Base-by-base conservation (phyloP, 495 filamentous ascomycete genomes). In the Penicillium nucicola region DNA sequence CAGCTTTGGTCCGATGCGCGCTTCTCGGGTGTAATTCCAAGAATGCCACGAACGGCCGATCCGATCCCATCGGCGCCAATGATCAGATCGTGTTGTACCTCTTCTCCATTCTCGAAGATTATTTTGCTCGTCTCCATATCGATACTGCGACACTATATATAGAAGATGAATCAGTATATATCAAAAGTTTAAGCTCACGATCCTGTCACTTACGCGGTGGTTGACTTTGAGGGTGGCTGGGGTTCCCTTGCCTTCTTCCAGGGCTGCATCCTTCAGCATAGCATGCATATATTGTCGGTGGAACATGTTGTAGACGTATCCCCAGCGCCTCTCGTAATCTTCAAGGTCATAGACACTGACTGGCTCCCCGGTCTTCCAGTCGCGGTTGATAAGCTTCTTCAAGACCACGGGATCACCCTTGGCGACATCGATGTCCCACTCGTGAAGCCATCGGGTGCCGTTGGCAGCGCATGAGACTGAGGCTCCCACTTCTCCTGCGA, bases 261-360 rank as follows among this genome's bases (percentile, higher is more conserved):
- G 11, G 1, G 77, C 79, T 14, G 67, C 68, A 20, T 77, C 72
- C 64, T 68, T 76, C 57, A 82, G 53, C 74, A 81, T 77, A 5
- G 61, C 50, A 54, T 82, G 79, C 76, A 82, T 80, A 50, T 80
- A 67, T 42, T 74, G 70, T 1, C 79, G 71, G 47, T 82, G 78
- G 53, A 80, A 81, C 77, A 80, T 78, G 60, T 79, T 76, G 54
- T 79, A 79, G 18, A 69, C 69, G 54, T 71, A 70, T 30, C 72
- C 72, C 72, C 72, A 76, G 7, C 64, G 60, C 40, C 69, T 54
- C 56, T 74, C 62, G 42, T 76, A 76, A 41, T 77, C 75, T 9
- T 58, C 65, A 40, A 79, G 45, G 30, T 68, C 64, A 47, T 74
- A 75, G 20, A 72, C 72, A 49, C 67, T 75, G 18, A 72, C 69